Evolutionary conservation across 768 basidiomycete genomes (phyloP).

Genomic region (Pisolithus microcarpus): DNA sequence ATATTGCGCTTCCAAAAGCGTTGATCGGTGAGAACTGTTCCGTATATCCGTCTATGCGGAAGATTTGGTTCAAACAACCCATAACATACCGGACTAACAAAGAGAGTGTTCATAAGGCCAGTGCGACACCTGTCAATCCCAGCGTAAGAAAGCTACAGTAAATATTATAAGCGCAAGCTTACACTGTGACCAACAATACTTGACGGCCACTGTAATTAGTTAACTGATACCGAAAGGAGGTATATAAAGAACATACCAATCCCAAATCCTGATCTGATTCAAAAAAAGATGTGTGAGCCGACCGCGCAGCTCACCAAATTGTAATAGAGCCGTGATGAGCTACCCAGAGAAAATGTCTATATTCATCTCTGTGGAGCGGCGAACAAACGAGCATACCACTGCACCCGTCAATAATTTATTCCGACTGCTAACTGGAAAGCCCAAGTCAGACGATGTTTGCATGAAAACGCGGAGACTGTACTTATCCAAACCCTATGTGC

Average conservation of each 20-base stretch:
- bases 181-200: neutral
- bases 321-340: slow-evolving; percentile 6
- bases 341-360: neutral
- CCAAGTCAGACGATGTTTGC: neutral
- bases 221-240: neutral
- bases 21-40: slow-evolving; percentile 6
- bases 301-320: slow-evolving; percentile 7
- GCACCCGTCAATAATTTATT: slow-evolving; percentile 10
- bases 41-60: neutral
- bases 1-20: slow-evolving; percentile 13
- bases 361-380: neutral
- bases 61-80: neutral
- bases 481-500: slow-evolving; percentile 24
- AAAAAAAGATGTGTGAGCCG: neutral
- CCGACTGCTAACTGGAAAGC: slow-evolving; percentile 10
- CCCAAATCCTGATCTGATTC: neutral
- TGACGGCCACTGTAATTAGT: neutral
- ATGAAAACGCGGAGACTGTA: neutral
- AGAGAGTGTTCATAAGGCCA: neutral
- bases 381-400: slow-evolving; percentile 8
- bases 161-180: neutral
- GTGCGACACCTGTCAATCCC: neutral
- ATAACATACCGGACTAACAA: neutral
- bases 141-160: neutral
- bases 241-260: neutral